Base-by-base conservation (phyloP, 768 basidiomycete species). In the Solioccasus polychromus region DNA sequence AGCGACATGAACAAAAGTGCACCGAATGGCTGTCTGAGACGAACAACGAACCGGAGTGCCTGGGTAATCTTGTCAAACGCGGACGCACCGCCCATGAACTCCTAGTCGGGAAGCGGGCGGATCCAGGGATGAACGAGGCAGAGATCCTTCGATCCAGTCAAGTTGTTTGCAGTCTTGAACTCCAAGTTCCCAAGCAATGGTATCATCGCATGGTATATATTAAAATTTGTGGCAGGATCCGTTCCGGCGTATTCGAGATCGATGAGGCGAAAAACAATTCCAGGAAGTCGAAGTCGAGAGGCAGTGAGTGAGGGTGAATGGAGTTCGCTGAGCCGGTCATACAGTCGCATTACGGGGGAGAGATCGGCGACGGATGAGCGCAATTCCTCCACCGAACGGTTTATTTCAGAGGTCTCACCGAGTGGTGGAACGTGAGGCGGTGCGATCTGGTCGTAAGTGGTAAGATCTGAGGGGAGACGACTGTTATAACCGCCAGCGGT, bases 401-500 rank as follows among this genome's bases (percentile, higher is more conserved):
- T 35, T 34, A 50, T 24, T 28, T 35, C 40, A 1, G 12, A 3
- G 3, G 37, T 20, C 20, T 39, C 39, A 8, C 52, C 9, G 18
- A 8, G 40, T 17, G 4, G 35, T n/a, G 50, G 41, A 15, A 48
- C 8, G 15, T 52, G 41, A 1, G 44, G 34, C 2, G 51, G 39
- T 2, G 36, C 18, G 3, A 44, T 8, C 19, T 40, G 37, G 11
- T 41, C 12, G 29, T 50, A 53, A 9, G 40, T 42, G 0, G 41
- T 32, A 11, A 26, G 26, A 11, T 26, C 26, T 26, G 26, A 6
- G 19, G 46, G 53, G 2, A 54, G 37, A n/a, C 46, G 52, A 11
- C 50, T 53, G 15, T 47, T 36, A 26, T 51, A 41, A 14, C 29
- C 18, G 18, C 49, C 42, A 94, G n/a, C 78, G 95, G 34, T 26